Percentiles rank a stretch among this genome's conserved stretches.
Conservation (phyloP, 2,329 filamentous ascomycete genomes). For the Clonostachys rhizophaga region DNA sequence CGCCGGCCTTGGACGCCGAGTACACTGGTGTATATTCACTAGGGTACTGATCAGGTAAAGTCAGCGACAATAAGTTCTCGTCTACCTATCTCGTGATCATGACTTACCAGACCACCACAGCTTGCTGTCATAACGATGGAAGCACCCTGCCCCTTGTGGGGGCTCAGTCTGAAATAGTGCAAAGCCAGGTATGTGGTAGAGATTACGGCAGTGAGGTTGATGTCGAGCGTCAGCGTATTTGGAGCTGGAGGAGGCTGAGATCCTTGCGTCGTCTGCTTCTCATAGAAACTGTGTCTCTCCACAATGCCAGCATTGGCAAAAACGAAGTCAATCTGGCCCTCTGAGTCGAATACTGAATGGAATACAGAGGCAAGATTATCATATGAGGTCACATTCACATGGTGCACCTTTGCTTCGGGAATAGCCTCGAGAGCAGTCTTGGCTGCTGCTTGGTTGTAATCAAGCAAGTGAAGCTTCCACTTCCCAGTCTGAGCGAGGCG, state of each 20-base stretch:
- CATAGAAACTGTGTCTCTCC: conserved; percentile 31
- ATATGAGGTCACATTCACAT: conserved; percentile 9
- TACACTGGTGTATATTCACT: conserved; percentile 21
- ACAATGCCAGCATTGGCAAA: conserved; percentile 42
- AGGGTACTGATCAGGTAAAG: conserved; percentile 10
- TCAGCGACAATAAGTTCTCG: not conserved
- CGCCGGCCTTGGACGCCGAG: conserved; percentile 21
- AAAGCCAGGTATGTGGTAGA: conserved; percentile 30
- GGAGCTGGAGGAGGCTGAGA: conserved; percentile 12
- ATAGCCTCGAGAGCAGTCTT: conserved; percentile 2
- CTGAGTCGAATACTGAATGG: conserved; percentile 23
- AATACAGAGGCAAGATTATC: conserved; percentile 18
- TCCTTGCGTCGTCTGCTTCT: conserved; percentile 3
- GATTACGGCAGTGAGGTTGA: conserved; percentile 27
- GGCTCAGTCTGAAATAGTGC: conserved; percentile 29
- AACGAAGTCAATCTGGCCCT: conserved; percentile 35
- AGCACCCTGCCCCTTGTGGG: conserved; percentile 9
- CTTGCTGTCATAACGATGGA: conserved; percentile 22
- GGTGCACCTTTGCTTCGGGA: conserved; percentile 2
- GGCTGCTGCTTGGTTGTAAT: conserved; percentile 10
- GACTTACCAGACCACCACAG: conserved; percentile 16
- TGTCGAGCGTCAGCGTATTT: conserved; percentile 16
- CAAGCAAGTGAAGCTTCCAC: conserved; percentile 10
- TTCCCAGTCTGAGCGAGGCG: conserved; percentile 4
- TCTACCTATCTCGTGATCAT: too few relatives aligned